A percentile compares a stretch with the other conserved stretches of the same genome.
Conservation (phyloP, 2,329 filamentous ascomycete species). For the Calonectria hongkongensis region DNA sequence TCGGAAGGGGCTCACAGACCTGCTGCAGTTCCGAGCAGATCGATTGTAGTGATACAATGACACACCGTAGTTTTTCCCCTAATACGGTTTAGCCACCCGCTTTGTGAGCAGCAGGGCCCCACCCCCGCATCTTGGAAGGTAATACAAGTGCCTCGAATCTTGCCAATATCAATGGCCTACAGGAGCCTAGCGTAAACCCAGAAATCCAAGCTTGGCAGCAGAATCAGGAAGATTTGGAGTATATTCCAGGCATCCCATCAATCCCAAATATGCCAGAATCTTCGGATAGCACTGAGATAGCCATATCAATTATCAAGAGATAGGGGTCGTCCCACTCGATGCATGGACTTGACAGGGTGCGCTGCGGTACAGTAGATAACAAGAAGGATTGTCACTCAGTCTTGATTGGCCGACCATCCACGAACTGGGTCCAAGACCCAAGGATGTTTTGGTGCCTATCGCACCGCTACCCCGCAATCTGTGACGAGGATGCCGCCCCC, state of each 20-base stretch:
- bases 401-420: neutral
- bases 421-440: neutral
- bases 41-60: neutral
- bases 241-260: no score
- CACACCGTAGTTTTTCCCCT: neutral
- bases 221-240: no score
- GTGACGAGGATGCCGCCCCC: conserved; percentile 2
- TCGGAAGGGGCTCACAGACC: neutral
- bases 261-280: no score
- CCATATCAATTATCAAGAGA: no score
- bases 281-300: neutral
- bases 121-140: conserved; percentile 4
- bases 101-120: neutral
- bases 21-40: conserved; percentile 5
- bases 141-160: neutral
- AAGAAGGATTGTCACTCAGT: neutral
- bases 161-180: neutral
- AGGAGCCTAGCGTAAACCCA: conserved; percentile 8
- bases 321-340: neutral
- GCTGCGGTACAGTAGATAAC: neutral
- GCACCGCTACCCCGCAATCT: conserved; percentile 17
- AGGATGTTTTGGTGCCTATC: neutral
- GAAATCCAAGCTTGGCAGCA: no score
- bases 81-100: conserved; percentile 2
- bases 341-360: neutral